These are phyloP conservation scores for Astrephomene gubernaculifera DNA, from an alignment of 139 green algal species.

Conservation along the genomic window DNA sequence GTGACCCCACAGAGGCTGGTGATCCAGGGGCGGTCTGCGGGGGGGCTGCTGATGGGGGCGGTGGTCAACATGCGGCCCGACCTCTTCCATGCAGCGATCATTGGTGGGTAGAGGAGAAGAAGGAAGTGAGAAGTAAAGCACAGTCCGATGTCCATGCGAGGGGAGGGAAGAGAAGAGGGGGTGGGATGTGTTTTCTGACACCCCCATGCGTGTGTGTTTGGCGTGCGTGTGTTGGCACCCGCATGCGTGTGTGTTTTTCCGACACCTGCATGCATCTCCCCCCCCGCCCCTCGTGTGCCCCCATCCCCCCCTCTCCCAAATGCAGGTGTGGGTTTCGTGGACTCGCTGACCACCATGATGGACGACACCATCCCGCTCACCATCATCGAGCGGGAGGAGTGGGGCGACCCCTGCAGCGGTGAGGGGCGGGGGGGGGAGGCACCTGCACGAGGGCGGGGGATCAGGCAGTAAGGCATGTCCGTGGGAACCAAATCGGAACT, in stretches of 20 bases:
- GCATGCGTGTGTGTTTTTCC: too few species aligned
- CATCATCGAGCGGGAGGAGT: slow-evolving; percentile 80
- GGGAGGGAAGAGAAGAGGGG: too few species aligned
- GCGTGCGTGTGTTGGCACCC: too few species aligned
- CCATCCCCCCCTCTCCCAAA: background rate
- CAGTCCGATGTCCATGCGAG: background rate
- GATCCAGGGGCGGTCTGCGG: slow-evolving; percentile 80
- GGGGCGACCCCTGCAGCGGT: slow-evolving; percentile 49
- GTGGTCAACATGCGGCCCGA: slow-evolving; percentile 87
- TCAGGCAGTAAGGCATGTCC: too few species aligned
- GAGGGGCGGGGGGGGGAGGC: background rate
- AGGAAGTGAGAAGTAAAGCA: background rate
- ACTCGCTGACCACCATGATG: slow-evolving; percentile 87
- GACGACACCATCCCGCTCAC: slow-evolving; percentile 88
- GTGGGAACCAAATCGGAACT: too few species aligned
- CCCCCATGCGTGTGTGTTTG: too few species aligned
- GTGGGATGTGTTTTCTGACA: too few species aligned
- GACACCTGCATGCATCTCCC: too few species aligned
- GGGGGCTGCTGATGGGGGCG: slow-evolving; percentile 81
- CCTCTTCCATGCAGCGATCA: slow-evolving; percentile 76
- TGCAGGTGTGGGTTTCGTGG: slow-evolving; percentile 92
- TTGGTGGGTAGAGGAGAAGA: slow-evolving; percentile 58
- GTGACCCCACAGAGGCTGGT: slow-evolving; percentile 48
- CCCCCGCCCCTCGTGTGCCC: too few species aligned
- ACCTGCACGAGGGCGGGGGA: too few species aligned